Conservation (phyloP, 2,329 filamentous ascomycete genomes). For the Trichoderma guizhouense region DNA sequence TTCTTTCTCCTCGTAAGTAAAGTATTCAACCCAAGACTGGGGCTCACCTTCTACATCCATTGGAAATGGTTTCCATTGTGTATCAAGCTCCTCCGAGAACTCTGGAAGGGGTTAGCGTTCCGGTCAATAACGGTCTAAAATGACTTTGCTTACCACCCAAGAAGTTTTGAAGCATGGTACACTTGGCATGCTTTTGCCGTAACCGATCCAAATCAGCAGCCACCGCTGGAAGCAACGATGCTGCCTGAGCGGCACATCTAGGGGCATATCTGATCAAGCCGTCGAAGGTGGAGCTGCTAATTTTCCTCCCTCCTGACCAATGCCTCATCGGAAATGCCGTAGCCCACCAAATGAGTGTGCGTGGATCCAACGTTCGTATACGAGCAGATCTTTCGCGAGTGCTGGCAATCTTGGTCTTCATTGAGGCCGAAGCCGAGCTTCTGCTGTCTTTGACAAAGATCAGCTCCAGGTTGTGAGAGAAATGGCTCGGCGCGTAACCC, state of each 20-base stretch:
- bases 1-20: background rate
- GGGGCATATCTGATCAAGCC: no score
- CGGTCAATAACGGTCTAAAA: background rate
- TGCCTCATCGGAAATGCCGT: background rate
- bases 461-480: background rate
- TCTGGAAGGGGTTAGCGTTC: background rate
- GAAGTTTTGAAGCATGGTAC: no score
- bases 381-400: background rate
- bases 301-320: background rate
- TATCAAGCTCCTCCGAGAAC: background rate
- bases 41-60: background rate
- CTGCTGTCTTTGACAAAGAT: background rate
- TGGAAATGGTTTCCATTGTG: background rate
- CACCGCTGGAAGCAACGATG: no score
- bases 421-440: background rate
- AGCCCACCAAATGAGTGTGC: background rate
- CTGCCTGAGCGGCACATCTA: no score
- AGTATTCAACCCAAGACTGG: background rate
- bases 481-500: background rate
- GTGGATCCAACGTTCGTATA: background rate
- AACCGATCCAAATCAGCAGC: no score
- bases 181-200: no score
- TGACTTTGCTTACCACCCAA: background rate
- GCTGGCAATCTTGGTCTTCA: background rate
- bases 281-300: background rate